Percentiles rank a stretch among this genome's conserved stretches.
Evolutionary conservation across 2,329 filamentous ascomycete genomes (phyloP).

Genomic region (Hypoxylon sp.): DNA sequence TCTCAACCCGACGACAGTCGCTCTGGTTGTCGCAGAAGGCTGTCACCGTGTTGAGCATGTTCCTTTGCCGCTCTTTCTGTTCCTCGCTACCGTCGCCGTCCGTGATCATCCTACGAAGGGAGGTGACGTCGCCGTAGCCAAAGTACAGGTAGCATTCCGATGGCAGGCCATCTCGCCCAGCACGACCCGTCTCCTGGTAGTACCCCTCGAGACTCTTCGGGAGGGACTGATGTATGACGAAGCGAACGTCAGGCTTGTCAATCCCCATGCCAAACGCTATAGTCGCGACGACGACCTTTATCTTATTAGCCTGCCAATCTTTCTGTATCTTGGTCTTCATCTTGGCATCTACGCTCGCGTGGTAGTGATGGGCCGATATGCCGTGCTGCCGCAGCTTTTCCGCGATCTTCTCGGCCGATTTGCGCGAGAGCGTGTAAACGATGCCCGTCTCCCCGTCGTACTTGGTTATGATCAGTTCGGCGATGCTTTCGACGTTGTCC

Average conservation of each 20-base stretch:
- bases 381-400: slow-evolving; percentile 67
- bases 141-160: slow-evolving; percentile 94
- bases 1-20: slow-evolving; percentile 86
- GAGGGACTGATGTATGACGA: slow-evolving; percentile 91
- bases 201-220: slow-evolving; percentile 98
- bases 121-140: slow-evolving; percentile 76
- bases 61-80: slow-evolving; percentile 83
- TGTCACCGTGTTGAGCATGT: slow-evolving; percentile 85
- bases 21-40: slow-evolving; percentile 89
- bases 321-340: slow-evolving; percentile 77
- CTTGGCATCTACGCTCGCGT: slow-evolving; percentile 75
- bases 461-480: slow-evolving; percentile 71
- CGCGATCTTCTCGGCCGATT: slow-evolving; percentile 82
- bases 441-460: slow-evolving; percentile 83
- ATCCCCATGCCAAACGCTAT: slow-evolving; percentile 99
- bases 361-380: slow-evolving; percentile 84
- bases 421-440: slow-evolving; percentile 88
- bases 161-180: slow-evolving; percentile 85
- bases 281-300: slow-evolving; percentile 93
- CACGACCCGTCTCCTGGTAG: slow-evolving; percentile 96
- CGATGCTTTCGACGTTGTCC: slow-evolving; percentile 61
- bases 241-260: slow-evolving; percentile 95
- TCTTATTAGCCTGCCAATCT: slow-evolving; percentile 80
- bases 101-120: slow-evolving; percentile 81
- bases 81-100: slow-evolving; percentile 77